Evolutionary conservation across 192 early-diverging fungal genomes (phyloP), one percentile per base, ranked within the genome.

Genomic region (Phlyctochytrium planicorne): DNA sequence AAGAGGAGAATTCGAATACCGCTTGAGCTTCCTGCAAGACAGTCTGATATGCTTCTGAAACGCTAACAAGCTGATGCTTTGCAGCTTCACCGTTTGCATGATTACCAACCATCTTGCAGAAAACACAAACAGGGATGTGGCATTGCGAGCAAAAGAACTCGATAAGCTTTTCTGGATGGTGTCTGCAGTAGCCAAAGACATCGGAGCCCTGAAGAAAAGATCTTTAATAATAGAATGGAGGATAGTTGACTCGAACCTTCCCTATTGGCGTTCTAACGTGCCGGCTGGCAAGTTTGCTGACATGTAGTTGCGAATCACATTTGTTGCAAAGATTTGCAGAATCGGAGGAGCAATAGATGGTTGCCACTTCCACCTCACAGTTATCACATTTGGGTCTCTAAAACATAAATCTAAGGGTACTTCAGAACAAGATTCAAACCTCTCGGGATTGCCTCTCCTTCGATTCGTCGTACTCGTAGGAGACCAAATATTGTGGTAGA

Each of bases 111-210:
- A 87, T 87, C 52, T 84, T 87, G 73, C 85, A 87, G 56, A 71
- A 78, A 2, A 87, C 82, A 74, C 85, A 87, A 3, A 87, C 85
- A 16, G 84, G 84, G 20, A 82, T 70, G 53, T 87, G 84, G 69
- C 85, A 87, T 50, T 87, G 82, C 0, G 81, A 80, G 76, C 85
- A 87, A 65, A 84, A 87, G 71, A 84, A 87, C 73, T 87, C 80
- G 31, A 87, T 77, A 30, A 67, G 56, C 64, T 84, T 82, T 40
- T 82, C 82, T 3, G 79, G 72, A 55, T 87, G 85, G 63, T 80
- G 77, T 25, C 80, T 75, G 68, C 85, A 87, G 69, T 76, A 63
- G 25, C 85, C 85, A 71, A 84, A 87, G 0, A 87, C 80, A 60
- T 87, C 81, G 4, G 77, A 59, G 17, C 84, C 82, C 78, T 82